phyloP scores from a whole-genome alignment of 139 green algal species.

The Limnomonas spitsbergensis region DNA sequence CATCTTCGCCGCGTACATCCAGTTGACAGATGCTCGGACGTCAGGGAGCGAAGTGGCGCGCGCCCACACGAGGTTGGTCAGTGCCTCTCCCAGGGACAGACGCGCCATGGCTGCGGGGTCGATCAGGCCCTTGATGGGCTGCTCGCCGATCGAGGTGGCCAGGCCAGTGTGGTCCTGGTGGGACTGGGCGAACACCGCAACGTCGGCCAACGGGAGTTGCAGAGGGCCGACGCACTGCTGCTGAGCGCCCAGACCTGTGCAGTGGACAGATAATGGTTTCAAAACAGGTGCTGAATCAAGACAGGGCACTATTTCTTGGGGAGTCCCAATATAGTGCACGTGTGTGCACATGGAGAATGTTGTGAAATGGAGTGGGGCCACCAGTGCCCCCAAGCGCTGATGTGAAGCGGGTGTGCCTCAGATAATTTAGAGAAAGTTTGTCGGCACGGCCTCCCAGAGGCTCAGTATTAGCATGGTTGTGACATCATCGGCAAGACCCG shows the following conservation, averaged over 20 bases:
- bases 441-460: too few relatives aligned
- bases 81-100: constrained; percentile 87
- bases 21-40: constrained; percentile 96
- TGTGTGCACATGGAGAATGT: too few relatives aligned
- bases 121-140: constrained; percentile 93
- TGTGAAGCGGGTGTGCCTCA: too few relatives aligned
- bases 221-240: constrained; percentile 96
- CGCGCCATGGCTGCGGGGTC: constrained; percentile 90
- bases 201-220: constrained; percentile 87
- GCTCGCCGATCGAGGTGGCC: constrained; percentile 93
- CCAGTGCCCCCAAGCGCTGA: too few relatives aligned
- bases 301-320: too few relatives aligned
- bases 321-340: too few relatives aligned
- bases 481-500: too few relatives aligned
- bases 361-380: too few relatives aligned
- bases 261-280: not conserved
- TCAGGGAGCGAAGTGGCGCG: constrained; percentile 73
- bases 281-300: not conserved
- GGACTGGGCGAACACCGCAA: constrained; percentile 87
- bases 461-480: too few relatives aligned
- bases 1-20: constrained; percentile 99
- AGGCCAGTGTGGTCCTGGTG: constrained; percentile 73
- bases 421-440: too few relatives aligned
- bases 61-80: constrained; percentile 95
- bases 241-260: constrained; percentile 87